Conservation (phyloP, 1,284 basidiomycete genomes). For the Fomitiporia mediterranea region DNA sequence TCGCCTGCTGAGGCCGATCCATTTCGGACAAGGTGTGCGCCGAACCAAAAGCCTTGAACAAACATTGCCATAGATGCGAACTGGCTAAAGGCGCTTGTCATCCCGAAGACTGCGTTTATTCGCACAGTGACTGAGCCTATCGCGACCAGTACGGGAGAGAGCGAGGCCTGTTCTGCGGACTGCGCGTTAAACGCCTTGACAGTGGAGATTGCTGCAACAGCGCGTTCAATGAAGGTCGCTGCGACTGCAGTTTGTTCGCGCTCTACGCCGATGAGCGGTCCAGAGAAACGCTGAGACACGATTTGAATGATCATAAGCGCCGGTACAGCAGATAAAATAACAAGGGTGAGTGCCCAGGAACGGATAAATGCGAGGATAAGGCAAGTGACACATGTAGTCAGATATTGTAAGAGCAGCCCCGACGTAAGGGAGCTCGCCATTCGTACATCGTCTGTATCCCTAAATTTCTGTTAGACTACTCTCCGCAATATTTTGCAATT, state of each 20-base stretch:
- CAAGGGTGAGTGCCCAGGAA: conserved; percentile 82
- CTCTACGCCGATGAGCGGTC: conserved; percentile 66
- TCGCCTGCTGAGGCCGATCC: conserved; percentile 67
- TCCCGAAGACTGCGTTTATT: conserved; percentile 73
- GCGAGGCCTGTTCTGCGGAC: conserved; percentile 49
- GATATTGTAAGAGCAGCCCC: conserved; percentile 76
- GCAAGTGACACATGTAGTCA: conserved; percentile 76
- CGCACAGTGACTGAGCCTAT: conserved; percentile 47
- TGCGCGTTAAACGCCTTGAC: conserved; percentile 96
- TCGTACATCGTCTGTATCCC: conserved; percentile 94
- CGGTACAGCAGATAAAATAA: conserved; percentile 91
- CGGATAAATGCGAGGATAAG: conserved; percentile 78
- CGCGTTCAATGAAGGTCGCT: conserved; percentile 76
- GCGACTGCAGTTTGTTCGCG: conserved; percentile 65
- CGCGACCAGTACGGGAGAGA: conserved; percentile 44
- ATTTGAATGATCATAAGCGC: conserved; percentile 72
- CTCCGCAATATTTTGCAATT: conserved; percentile 6
- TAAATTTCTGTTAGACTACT: conserved; percentile 44
- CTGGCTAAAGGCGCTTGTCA: conserved; percentile 65
- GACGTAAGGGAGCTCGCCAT: conserved; percentile 75
- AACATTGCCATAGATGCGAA: conserved; percentile 89
- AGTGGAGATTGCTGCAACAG: conserved; percentile 77
- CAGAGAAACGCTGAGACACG: conserved; percentile 65
- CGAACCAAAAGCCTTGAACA: conserved; percentile 97
- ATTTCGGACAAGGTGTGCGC: conserved; percentile 77